Percentiles rank a stretch among this genome's conserved stretches.
These are phyloP conservation scores for Acephala macrosclerotiorum DNA, from an alignment of 2,329 filamentous ascomycete genomes.

Conservation along the genomic window DNA sequence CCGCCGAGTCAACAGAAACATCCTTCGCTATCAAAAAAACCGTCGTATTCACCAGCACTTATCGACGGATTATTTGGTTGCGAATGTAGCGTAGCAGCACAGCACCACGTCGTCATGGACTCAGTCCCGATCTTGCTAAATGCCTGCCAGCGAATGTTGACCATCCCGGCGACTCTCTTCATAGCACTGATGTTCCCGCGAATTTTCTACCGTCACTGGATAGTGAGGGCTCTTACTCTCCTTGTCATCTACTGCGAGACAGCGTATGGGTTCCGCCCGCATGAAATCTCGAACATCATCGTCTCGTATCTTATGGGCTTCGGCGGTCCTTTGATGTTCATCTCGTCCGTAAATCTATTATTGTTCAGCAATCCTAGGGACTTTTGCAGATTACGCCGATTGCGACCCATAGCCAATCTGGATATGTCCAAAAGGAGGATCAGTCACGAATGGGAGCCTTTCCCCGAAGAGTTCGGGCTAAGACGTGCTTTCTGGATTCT, in stretches of 20 bases:
- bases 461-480: conserved; percentile 7
- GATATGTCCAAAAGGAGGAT: neutral
- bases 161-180: conserved; percentile 10
- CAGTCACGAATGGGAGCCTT: conserved; percentile 21
- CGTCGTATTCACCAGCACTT: neutral
- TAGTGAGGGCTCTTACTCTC: conserved; percentile 12
- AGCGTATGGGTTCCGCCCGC: conserved; percentile 7
- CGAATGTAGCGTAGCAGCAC: neutral
- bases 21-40: neutral
- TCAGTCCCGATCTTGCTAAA: neutral
- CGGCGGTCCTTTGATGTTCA: neutral
- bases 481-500: conserved; percentile 12
- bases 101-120: neutral
- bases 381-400: conserved; percentile 13
- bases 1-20: neutral
- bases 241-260: neutral
- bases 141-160: neutral
- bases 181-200: conserved; percentile 15
- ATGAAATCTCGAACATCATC: conserved; percentile 5
- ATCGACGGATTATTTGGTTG: neutral
- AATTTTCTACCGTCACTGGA: conserved; percentile 6
- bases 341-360: conserved; percentile 15
- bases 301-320: conserved; percentile 17
- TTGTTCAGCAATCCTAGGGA: conserved; percentile 19
- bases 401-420: neutral